phyloP scores from a whole-genome alignment of 345 rosid species.

The Cardamine resedifolia region DNA sequence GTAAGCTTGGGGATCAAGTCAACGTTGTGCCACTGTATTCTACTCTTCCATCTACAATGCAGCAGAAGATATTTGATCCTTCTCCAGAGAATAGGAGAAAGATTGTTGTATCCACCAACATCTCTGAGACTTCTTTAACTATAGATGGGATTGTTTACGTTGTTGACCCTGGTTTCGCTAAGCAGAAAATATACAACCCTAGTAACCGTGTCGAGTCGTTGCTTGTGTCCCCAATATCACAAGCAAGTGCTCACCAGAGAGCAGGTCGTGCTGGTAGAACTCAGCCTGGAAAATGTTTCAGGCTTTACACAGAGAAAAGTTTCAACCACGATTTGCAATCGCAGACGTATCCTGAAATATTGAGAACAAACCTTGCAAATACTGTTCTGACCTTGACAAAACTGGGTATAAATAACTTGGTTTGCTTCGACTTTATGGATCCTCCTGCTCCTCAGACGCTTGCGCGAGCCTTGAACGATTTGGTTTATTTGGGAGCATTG shows the following conservation, averaged over 20 bases:
- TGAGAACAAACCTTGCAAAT: background rate
- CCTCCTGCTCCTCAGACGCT: background rate
- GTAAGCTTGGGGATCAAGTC: no score
- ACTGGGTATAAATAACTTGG: background rate
- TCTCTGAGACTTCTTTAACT: background rate
- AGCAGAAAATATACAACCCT: background rate
- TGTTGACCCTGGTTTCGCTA: background rate
- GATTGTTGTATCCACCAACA: no score
- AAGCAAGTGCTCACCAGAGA: background rate
- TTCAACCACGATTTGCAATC: background rate
- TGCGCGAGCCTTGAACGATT: background rate
- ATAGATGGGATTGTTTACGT: background rate
- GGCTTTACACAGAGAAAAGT: background rate
- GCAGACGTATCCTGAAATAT: background rate
- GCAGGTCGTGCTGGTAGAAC: background rate
- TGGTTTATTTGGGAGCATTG: background rate
- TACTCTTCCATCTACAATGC: background rate
- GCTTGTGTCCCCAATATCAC: background rate
- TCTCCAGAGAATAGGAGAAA: no score
- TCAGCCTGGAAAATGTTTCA: background rate
- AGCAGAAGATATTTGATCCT: background rate
- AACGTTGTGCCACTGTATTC: background rate
- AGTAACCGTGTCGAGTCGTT: background rate
- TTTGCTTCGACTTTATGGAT: background rate
- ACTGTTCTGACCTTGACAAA: background rate